Base-by-base conservation (phyloP, 371 early-diverging fungal genomes). In the Choanephora cucurbitarum region DNA sequence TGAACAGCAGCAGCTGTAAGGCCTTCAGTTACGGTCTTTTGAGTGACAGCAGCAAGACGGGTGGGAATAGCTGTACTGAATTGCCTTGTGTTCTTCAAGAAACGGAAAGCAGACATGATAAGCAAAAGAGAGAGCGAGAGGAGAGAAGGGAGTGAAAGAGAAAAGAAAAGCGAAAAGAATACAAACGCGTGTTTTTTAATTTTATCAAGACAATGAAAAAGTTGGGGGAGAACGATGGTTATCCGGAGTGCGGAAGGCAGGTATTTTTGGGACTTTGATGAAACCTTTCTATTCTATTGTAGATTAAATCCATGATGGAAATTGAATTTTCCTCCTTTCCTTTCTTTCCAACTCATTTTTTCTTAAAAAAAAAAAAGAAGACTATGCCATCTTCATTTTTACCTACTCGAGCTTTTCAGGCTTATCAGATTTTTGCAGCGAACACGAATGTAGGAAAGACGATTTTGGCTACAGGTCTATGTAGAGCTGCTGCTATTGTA, bases 391-490 rank as follows among this genome's bases (percentile, higher is more conserved):
- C 70, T 23, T 59, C 72, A 44, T 72, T 69, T 47, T 62, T 69
- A 19, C 82, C 83, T 3, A 77, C 83, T 14, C 62, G 83, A 54
- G 75, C 84, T 45, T 84, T 86, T 66, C 85, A 86, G 62, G 81
- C 84, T 13, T 84, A 84, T 66, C 85, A 86, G 57, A 74, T 90
- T 53, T 90, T 90, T 72, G 82, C 89, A 2, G 88, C 91, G 42
- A 93, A 93, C 65, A 93, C 93, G 3, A 85, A 91, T 66, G 86
- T 91, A 33, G 93, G 93, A 34, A 93, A 93, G 76, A 93, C 93
- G 1, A 74, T 93, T 24, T 72, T 88, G 51, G 85, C 90, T 9
- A 79, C 91, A 1, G 89, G 87, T 24, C 72, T 87, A 22, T 79
- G 80, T 41, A 69, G 84, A 34, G 82, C 83, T 6, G 84, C 85